Percentiles rank a stretch among this genome's conserved stretches.
phyloP scores from a whole-genome alignment of 257 asterid species.

The Linaria vulgaris region DNA sequence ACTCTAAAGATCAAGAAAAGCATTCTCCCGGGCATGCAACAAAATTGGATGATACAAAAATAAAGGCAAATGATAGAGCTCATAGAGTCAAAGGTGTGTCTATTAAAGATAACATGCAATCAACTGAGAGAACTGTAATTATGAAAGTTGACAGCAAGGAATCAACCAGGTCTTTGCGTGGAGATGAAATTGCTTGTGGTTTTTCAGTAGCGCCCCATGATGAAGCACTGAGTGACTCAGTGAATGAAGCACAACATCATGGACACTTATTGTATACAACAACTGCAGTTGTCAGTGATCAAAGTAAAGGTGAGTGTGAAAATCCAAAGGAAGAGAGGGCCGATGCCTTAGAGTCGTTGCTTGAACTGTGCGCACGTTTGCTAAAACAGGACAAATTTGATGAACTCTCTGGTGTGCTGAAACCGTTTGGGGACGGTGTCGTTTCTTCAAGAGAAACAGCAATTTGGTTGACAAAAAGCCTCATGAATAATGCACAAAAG shows the following conservation, averaged over 20 bases:
- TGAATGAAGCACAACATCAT: neutral
- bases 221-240: slow-evolving; percentile 1
- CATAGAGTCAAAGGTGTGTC: slow-evolving; percentile 27
- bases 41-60: slow-evolving; percentile 31
- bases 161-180: slow-evolving; percentile 25
- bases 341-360: slow-evolving; percentile 91
- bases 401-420: slow-evolving; percentile 81
- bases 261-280: slow-evolving; percentile 20
- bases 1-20: slow-evolving; percentile 36
- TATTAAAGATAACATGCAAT: slow-evolving; percentile 31
- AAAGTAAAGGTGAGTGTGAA: slow-evolving; percentile 19
- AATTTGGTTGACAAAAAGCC: slow-evolving; percentile 87
- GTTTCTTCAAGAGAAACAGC: slow-evolving; percentile 95
- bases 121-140: slow-evolving; percentile 25
- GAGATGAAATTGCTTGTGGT: slow-evolving; percentile 22
- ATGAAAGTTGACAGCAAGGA: slow-evolving; percentile 45
- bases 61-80: slow-evolving; percentile 30
- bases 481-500: slow-evolving; percentile 60
- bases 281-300: slow-evolving; percentile 15
- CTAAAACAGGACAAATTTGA: slow-evolving; percentile 87
- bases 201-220: slow-evolving; percentile 20
- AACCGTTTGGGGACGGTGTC: slow-evolving; percentile 78
- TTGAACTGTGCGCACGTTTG: slow-evolving; percentile 78
- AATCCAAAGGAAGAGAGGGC: slow-evolving; percentile 60
- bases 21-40: slow-evolving; percentile 19